Conservation (phyloP, 2,329 filamentous ascomycete genomes). For the Stylonectria norvegica region DNA sequence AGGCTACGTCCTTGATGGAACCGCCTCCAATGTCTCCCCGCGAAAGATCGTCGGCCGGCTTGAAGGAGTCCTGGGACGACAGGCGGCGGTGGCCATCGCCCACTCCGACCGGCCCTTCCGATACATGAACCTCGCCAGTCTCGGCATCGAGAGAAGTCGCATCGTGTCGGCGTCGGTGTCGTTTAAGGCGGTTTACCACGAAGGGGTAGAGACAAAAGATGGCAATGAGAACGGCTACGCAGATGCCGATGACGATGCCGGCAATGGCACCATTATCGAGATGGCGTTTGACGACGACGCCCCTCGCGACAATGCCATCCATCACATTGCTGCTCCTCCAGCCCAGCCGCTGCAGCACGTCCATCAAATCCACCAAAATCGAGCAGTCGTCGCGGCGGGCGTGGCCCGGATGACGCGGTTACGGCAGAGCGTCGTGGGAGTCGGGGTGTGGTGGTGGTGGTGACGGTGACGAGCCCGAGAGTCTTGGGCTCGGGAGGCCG, state of each 20-base stretch:
- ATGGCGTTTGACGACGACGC: slow-evolving; percentile 24
- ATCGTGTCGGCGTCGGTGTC: slow-evolving; percentile 20
- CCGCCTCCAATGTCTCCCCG: slow-evolving; percentile 24
- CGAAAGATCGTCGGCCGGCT: slow-evolving; percentile 28
- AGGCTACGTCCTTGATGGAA: slow-evolving; percentile 27
- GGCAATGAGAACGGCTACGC: slow-evolving; percentile 33
- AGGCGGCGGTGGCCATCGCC: slow-evolving; percentile 28
- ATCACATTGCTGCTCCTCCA: slow-evolving; percentile 22
- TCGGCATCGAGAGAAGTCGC: slow-evolving; percentile 29
- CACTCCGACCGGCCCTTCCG: slow-evolving; percentile 8
- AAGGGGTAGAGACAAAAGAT: slow-evolving; percentile 40
- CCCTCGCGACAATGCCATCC: slow-evolving; percentile 15
- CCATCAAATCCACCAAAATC: slow-evolving; percentile 18
- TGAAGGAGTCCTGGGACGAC: slow-evolving; percentile 38
- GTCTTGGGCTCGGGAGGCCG: slow-evolving; percentile 29
- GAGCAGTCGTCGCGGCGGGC: background rate
- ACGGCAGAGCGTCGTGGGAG: too few species aligned
- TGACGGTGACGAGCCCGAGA: too few species aligned
- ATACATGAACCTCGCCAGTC: slow-evolving; percentile 22
- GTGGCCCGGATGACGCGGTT: background rate
- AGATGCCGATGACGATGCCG: slow-evolving; percentile 36
- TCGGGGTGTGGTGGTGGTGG: too few species aligned
- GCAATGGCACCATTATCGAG: slow-evolving; percentile 36
- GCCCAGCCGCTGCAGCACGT: slow-evolving; percentile 16
- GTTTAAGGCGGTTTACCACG: slow-evolving; percentile 31